Percentiles rank a stretch among this genome's conserved stretches.
phyloP scores from a whole-genome alignment of 2,329 filamentous ascomycete genomes.

The Nigrograna mackinnonii region DNA sequence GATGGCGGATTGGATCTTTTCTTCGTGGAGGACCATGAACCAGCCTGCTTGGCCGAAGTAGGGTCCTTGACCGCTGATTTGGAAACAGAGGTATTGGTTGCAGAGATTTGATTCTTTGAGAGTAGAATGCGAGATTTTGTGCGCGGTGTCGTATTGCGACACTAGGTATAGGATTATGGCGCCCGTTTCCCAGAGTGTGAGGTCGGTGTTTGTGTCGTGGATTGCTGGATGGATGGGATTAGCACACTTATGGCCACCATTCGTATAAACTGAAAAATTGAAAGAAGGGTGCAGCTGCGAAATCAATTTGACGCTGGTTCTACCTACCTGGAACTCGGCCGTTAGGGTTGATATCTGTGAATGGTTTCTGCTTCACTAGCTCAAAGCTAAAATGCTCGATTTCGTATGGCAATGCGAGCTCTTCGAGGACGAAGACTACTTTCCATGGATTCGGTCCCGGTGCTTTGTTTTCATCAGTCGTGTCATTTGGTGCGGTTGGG shows the following conservation, averaged over 20 bases:
- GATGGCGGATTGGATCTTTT: constrained; percentile 47
- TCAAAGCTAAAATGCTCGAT: constrained; percentile 11
- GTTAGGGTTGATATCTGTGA: constrained; percentile 18
- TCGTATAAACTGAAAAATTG: background rate
- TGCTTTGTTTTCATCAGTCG: no score
- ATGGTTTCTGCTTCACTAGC: constrained; percentile 15
- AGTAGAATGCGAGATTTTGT: constrained; percentile 25
- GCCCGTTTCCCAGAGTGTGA: constrained; percentile 45
- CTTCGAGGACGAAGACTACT: constrained; percentile 16
- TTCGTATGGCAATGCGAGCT: constrained; percentile 33
- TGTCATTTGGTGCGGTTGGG: no score
- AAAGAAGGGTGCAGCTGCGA: no score
- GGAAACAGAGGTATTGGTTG: constrained; percentile 37
- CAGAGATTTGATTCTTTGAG: constrained; percentile 22
- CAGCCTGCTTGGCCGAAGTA: constrained; percentile 50
- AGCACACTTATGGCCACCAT: no score
- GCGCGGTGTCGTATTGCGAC: constrained; percentile 34
- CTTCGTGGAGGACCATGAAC: constrained; percentile 42
- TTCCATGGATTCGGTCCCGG: constrained; percentile 18
- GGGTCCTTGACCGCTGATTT: constrained; percentile 38
- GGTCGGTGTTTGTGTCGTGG: constrained; percentile 45
- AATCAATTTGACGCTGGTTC: no score
- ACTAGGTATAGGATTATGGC: constrained; percentile 46
- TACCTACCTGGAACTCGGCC: constrained; percentile 17
- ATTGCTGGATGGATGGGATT: constrained; percentile 31